Percentiles rank a stretch among this genome's conserved stretches.
These are phyloP conservation scores for Calonectria pseudoreteaudii DNA, from an alignment of 2,329 filamentous ascomycete genomes.

Conservation along the genomic window DNA sequence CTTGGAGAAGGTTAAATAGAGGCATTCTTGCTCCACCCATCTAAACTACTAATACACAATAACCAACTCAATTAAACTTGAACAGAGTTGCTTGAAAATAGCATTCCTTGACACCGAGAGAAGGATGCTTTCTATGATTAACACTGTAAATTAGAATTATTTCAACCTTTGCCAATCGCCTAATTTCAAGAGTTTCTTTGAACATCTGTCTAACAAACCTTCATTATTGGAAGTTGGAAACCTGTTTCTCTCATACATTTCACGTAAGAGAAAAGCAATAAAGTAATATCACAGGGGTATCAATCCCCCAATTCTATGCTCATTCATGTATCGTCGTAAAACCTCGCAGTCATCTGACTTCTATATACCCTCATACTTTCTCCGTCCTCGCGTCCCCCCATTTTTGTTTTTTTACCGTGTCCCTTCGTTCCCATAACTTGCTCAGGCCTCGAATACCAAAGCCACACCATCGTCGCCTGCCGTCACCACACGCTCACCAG, in stretches of 20 bases:
- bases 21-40: not conserved
- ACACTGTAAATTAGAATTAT: not conserved
- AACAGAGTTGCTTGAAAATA: not conserved
- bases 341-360: constrained; percentile 31
- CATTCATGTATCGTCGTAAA: constrained; percentile 39
- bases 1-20: not conserved
- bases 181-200: not conserved
- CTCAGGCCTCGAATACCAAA: constrained; percentile 72
- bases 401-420: constrained; percentile 13
- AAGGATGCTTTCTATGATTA: not conserved
- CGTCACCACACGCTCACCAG: constrained; percentile 81
- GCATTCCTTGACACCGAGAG: not conserved
- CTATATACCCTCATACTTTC: constrained; percentile 25
- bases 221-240: not conserved
- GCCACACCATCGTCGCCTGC: constrained; percentile 87
- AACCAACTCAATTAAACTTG: not conserved
- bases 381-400: constrained; percentile 15
- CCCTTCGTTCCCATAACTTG: not conserved
- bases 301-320: constrained; percentile 38
- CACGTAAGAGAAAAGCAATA: not conserved
- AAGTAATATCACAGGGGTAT: constrained; percentile 31
- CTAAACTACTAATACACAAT: no score
- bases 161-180: not conserved
- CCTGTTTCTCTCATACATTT: not conserved
- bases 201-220: not conserved